A percentile compares a stretch with the other conserved stretches of the same genome.
phyloP scores from a whole-genome alignment of 1,139 yeast species.

The Debaryomycetaceae sp. region DNA sequence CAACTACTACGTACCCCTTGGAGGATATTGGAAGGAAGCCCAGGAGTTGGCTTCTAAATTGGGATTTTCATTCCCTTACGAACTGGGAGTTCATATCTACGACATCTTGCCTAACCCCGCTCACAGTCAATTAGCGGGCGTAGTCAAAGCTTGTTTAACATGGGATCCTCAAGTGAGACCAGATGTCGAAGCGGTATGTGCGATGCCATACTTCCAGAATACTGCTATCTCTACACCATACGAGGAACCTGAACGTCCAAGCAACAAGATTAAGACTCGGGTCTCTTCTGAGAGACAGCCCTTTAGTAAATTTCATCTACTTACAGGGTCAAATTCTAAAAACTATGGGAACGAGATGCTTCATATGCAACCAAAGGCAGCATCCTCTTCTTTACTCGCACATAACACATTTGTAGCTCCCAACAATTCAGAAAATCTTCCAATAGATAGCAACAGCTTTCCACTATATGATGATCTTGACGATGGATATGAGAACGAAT shows the following conservation, averaged over 20 bases:
- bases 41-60: slow-evolving; percentile 43
- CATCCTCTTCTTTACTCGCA: background rate
- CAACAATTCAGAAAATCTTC: slow-evolving; percentile 3
- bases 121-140: slow-evolving; percentile 37
- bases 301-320: slow-evolving; percentile 1
- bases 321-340: slow-evolving; percentile 2
- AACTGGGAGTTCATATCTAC: slow-evolving; percentile 23
- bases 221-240: slow-evolving; percentile 19
- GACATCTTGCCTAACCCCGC: slow-evolving; percentile 24
- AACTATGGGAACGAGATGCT: slow-evolving; percentile 1
- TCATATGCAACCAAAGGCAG: background rate
- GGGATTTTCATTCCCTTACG: slow-evolving; percentile 52
- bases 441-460: slow-evolving; percentile 1
- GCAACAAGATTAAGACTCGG: slow-evolving; percentile 1
- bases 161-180: slow-evolving; percentile 66
- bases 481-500: slow-evolving; percentile 25
- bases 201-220: slow-evolving; percentile 51
- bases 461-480: slow-evolving; percentile 19
- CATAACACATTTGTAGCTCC: background rate
- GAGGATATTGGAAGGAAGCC: slow-evolving; percentile 71
- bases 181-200: slow-evolving; percentile 41
- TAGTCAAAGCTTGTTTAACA: slow-evolving; percentile 53
- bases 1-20: slow-evolving; percentile 41
- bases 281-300: slow-evolving; percentile 1
- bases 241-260: slow-evolving; percentile 10